These are phyloP conservation scores for Mitragyna speciosa DNA, from an alignment of 257 asterid genomes.

Conservation along the genomic window DNA sequence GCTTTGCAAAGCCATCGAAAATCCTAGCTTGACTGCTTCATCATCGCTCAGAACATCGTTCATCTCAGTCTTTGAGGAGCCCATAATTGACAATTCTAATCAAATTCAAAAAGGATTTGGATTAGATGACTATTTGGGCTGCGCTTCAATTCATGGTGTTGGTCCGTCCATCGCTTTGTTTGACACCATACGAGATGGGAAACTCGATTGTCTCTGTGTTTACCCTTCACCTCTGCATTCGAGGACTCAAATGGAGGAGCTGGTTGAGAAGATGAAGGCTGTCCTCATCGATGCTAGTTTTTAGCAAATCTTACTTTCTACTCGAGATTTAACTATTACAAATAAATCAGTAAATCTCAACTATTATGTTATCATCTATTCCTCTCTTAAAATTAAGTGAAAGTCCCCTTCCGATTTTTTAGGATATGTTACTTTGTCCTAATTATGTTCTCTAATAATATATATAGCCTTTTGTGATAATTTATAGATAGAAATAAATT, in stretches of 20 bases:
- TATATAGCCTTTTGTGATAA: not conserved
- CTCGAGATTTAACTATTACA: not conserved
- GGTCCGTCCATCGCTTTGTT: slow-evolving; percentile 74
- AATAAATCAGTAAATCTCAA: no score
- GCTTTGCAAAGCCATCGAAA: slow-evolving; percentile 61
- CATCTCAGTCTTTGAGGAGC: slow-evolving; percentile 67
- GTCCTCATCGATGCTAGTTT: slow-evolving; percentile 27
- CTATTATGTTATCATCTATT: not conserved
- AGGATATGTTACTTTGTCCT: not conserved
- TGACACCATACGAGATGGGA: slow-evolving; percentile 61
- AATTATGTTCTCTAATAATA: not conserved
- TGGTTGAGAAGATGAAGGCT: slow-evolving; percentile 45
- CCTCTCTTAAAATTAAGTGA: not conserved
- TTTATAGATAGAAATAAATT: not conserved
- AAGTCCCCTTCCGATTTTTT: not conserved
- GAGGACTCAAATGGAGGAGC: slow-evolving; percentile 54
- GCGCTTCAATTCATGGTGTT: slow-evolving; percentile 64
- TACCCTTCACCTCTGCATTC: slow-evolving; percentile 75
- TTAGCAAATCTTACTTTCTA: not conserved
- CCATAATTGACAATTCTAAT: slow-evolving; percentile 46
- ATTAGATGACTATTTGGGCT: slow-evolving; percentile 60
- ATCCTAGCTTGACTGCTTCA: slow-evolving; percentile 55
- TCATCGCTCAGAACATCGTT: slow-evolving; percentile 57
- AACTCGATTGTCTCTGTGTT: slow-evolving; percentile 60
- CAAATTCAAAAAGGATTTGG: slow-evolving; percentile 37